These are phyloP conservation scores for Pleoardoris graminearum DNA, from an alignment of 2,329 filamentous ascomycete species.

Conservation along the genomic window DNA sequence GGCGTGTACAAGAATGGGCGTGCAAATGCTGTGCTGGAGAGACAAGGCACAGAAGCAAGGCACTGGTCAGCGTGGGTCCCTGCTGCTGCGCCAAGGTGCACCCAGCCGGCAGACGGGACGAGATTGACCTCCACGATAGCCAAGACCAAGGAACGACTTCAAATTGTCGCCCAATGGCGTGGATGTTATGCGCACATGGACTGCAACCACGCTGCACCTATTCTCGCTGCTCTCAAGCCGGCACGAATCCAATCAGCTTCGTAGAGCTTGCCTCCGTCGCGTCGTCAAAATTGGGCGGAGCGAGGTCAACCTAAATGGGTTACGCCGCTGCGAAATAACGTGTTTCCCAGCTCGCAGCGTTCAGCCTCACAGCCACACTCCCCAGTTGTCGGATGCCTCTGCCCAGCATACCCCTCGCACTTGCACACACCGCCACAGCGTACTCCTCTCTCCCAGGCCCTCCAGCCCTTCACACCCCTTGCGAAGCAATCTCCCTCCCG, in stretches of 20 bases:
- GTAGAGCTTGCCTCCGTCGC: too few relatives aligned
- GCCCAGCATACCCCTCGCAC: background rate
- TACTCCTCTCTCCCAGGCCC: background rate
- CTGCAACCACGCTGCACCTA: background rate
- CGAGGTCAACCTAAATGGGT: slow-evolving; percentile 8
- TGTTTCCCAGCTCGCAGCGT: slow-evolving; percentile 10
- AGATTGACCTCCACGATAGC: slow-evolving; percentile 3
- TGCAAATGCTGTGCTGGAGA: slow-evolving; percentile 11
- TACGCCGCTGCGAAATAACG: too few relatives aligned
- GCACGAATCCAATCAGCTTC: background rate
- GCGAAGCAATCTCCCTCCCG: background rate
- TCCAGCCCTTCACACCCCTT: background rate
- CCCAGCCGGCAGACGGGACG: slow-evolving; percentile 23
- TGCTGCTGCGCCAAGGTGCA: slow-evolving; percentile 8
- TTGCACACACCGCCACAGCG: background rate
- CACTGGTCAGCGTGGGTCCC: slow-evolving; percentile 19
- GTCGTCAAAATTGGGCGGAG: slow-evolving; percentile 16
- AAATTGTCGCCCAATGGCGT: background rate
- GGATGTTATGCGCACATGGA: too few relatives aligned
- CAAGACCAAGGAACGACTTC: background rate
- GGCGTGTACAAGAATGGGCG: slow-evolving; percentile 16
- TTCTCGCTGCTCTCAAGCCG: background rate
- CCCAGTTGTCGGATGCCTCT: background rate
- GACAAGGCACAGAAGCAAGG: slow-evolving; percentile 17
- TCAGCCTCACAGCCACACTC: slow-evolving; percentile 15